Evolutionary conservation across 306 rosid species (phyloP).

Genomic region (Herpetospermum pedunculosum): DNA sequence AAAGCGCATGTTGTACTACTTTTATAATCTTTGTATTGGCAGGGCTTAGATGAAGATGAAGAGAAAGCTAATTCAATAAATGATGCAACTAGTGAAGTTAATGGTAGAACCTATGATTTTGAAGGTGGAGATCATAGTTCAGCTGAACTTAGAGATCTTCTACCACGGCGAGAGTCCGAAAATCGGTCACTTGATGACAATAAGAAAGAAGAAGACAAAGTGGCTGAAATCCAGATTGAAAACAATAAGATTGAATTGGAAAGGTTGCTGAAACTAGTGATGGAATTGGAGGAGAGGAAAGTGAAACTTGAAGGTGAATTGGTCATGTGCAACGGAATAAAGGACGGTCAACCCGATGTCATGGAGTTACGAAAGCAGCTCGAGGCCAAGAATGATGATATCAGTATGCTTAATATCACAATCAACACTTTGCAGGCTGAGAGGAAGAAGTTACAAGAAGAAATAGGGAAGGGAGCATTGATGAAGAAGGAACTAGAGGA

Average conservation of each 20-base stretch:
- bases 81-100: conserved; percentile 50
- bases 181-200: conserved; percentile 30
- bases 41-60: conserved; percentile 64
- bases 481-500: conserved; percentile 65
- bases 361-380: conserved; percentile 63
- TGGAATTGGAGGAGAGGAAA: conserved; percentile 91
- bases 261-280: conserved; percentile 41
- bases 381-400: conserved; percentile 64
- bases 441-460: conserved; percentile 79
- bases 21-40: conserved; percentile 9
- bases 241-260: conserved; percentile 65
- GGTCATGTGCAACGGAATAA: conserved; percentile 74
- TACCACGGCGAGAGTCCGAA: conserved; percentile 71
- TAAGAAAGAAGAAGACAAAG: conserved; percentile 30
- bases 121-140: conserved; percentile 50
- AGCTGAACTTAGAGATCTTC: conserved; percentile 64
- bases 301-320: conserved; percentile 86
- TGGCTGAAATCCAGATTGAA: conserved; percentile 56
- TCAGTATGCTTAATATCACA: conserved; percentile 62
- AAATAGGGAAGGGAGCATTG: conserved; percentile 37
- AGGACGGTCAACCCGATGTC: conserved; percentile 65
- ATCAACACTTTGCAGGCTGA: conserved; percentile 77
- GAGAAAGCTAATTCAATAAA: conserved; percentile 64
- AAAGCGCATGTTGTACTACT: not conserved
- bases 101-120: conserved; percentile 21